These are phyloP conservation scores for Colletotrichum endophyticum DNA, from an alignment of 2,329 filamentous ascomycete species.

Conservation along the genomic window DNA sequence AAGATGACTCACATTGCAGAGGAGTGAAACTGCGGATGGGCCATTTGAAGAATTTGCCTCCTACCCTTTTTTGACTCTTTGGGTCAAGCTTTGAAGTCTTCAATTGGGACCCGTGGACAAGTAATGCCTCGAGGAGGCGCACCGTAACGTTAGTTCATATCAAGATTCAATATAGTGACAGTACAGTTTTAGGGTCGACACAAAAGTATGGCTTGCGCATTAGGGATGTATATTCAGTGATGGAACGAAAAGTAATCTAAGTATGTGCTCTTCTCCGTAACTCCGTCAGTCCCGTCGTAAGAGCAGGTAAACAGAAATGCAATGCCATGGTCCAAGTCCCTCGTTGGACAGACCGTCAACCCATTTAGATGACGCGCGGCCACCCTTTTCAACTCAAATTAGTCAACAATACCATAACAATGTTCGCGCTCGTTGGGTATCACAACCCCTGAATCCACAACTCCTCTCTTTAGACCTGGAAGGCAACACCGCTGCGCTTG, in stretches of 20 bases:
- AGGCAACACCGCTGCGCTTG: constrained; percentile 42
- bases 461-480: constrained; percentile 1
- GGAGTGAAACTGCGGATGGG: too few species aligned
- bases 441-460: neutral
- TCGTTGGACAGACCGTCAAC: neutral
- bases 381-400: neutral
- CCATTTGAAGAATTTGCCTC: too few species aligned
- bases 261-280: constrained; percentile 2
- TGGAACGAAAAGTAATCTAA: neutral
- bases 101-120: too few species aligned
- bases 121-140: too few species aligned
- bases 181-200: neutral
- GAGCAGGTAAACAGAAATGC: neutral
- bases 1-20: too few species aligned
- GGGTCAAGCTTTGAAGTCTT: too few species aligned
- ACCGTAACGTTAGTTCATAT: too few species aligned
- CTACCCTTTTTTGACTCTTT: too few species aligned
- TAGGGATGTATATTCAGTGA: constrained; percentile 4
- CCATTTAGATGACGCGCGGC: neutral
- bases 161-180: too few species aligned
- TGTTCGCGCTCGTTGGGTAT: neutral
- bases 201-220: neutral
- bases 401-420: neutral
- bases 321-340: neutral
- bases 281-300: neutral